phyloP scores from a whole-genome alignment of 2,329 filamentous ascomycete species.

The Exophiala aquamarina region DNA sequence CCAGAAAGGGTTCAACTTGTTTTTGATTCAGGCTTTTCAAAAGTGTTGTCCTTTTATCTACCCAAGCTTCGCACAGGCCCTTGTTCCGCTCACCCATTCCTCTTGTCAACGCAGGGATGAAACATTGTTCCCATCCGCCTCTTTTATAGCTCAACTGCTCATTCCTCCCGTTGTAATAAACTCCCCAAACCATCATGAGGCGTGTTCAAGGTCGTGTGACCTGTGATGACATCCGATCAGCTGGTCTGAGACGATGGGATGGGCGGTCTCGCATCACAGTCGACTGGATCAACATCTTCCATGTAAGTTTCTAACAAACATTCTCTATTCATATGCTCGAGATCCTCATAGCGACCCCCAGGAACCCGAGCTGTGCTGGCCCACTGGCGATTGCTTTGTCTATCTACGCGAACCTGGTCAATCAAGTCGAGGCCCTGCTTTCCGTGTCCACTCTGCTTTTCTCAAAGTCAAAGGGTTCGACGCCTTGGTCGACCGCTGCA shows the following conservation, averaged over 20 bases:
- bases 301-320: slow-evolving; percentile 16
- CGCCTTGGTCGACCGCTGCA: slow-evolving; percentile 22
- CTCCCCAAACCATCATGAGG: slow-evolving; percentile 15
- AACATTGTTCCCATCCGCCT: slow-evolving; percentile 8
- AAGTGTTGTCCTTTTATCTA: no score
- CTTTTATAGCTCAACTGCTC: slow-evolving; percentile 7
- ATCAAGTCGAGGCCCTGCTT: slow-evolving; percentile 29
- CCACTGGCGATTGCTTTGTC: slow-evolving; percentile 27
- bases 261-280: slow-evolving; percentile 26
- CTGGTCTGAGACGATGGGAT: slow-evolving; percentile 30
- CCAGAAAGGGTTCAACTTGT: neutral
- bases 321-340: no score
- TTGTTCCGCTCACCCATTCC: neutral
- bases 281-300: slow-evolving; percentile 29
- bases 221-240: slow-evolving; percentile 26
- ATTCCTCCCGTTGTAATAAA: neutral
- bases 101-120: slow-evolving; percentile 15
- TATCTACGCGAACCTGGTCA: slow-evolving; percentile 29
- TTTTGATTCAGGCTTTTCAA: slow-evolving; percentile 2
- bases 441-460: slow-evolving; percentile 25
- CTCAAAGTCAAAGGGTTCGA: slow-evolving; percentile 25
- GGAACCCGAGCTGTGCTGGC: slow-evolving; percentile 30
- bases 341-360: no score
- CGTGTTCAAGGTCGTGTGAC: slow-evolving; percentile 26
- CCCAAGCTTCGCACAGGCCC: neutral